A percentile compares a stretch with the other conserved stretches of the same genome.
These are phyloP conservation scores for Ophiosphaerella herpotricha DNA, from an alignment of 2,329 filamentous ascomycete species.

Conservation along the genomic window DNA sequence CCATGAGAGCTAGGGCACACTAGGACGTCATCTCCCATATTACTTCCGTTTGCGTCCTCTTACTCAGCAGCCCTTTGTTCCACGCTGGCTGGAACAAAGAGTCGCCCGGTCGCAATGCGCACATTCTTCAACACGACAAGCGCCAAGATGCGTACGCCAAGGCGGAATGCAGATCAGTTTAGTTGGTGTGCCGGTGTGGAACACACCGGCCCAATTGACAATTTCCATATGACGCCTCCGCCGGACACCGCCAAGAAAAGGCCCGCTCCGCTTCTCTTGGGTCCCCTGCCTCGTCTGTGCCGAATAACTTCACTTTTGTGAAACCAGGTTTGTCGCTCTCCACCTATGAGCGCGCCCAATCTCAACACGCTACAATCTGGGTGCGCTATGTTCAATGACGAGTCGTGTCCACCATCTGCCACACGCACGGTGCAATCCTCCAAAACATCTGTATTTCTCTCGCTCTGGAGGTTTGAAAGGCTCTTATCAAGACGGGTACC, in stretches of 20 bases:
- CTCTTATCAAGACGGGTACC: conserved; percentile 1
- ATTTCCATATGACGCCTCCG: conserved; percentile 17
- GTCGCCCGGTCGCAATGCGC: conserved; percentile 22
- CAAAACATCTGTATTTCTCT: not conserved
- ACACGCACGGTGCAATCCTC: conserved; percentile 14
- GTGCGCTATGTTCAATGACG: conserved; percentile 17
- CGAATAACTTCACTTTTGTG: conserved; percentile 15
- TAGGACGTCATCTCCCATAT: not conserved
- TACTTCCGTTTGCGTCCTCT: too few relatives aligned
- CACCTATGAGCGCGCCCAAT: conserved; percentile 15
- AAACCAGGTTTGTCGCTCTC: conserved; percentile 10
- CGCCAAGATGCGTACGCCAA: conserved; percentile 25
- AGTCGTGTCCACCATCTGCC: conserved; percentile 14
- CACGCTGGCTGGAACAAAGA: conserved; percentile 6
- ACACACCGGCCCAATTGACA: conserved; percentile 24
- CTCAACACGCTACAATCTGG: conserved; percentile 8
- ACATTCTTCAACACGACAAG: conserved; percentile 20
- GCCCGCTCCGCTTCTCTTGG: conserved; percentile 30
- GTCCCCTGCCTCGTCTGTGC: conserved; percentile 13
- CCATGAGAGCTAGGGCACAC: too few relatives aligned
- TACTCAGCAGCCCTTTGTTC: not conserved
- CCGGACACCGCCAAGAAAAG: conserved; percentile 23
- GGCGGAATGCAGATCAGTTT: conserved; percentile 27
- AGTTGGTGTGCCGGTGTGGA: conserved; percentile 19
- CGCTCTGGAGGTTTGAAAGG: conserved; percentile 3